These are phyloP conservation scores for Trapa bicornis DNA, from an alignment of 345 rosid genomes.

Conservation along the genomic window DNA sequence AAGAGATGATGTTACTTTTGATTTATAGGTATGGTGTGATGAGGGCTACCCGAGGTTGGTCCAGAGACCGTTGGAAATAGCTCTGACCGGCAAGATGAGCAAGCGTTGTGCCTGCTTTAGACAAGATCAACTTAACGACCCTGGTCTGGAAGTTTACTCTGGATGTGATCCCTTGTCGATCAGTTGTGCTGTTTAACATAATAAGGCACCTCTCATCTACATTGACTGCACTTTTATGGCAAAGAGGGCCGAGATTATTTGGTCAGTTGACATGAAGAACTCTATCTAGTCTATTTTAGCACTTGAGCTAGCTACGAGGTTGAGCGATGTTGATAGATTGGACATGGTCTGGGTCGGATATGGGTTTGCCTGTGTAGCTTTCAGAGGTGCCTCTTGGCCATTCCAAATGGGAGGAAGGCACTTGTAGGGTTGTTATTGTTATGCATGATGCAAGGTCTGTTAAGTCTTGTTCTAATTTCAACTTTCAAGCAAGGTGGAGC, in stretches of 20 bases:
- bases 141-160: slow-evolving; percentile 67
- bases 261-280: too few species aligned
- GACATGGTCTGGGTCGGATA: not conserved
- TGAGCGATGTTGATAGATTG: not conserved
- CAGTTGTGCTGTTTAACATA: slow-evolving; percentile 47
- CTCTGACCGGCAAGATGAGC: slow-evolving; percentile 87
- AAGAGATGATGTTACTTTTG: not conserved
- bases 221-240: not conserved
- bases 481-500: too few species aligned
- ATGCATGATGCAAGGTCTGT: too few species aligned
- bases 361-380: too few species aligned
- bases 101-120: slow-evolving; percentile 66
- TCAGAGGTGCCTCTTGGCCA: too few species aligned
- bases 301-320: too few species aligned
- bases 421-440: too few species aligned
- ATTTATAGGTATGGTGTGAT: slow-evolving; percentile 88
- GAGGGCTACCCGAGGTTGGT: slow-evolving; percentile 74
- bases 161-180: slow-evolving; percentile 65
- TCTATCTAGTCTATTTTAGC: too few species aligned
- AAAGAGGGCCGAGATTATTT: not conserved
- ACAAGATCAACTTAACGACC: slow-evolving; percentile 51
- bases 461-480: too few species aligned
- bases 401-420: too few species aligned
- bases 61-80: slow-evolving; percentile 82
- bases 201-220: not conserved